A percentile compares a stretch with the other conserved stretches of the same genome.
These are phyloP conservation scores for Phytopythium helicoides DNA, from an alignment of 352 stramenopile species.

Conservation along the genomic window DNA sequence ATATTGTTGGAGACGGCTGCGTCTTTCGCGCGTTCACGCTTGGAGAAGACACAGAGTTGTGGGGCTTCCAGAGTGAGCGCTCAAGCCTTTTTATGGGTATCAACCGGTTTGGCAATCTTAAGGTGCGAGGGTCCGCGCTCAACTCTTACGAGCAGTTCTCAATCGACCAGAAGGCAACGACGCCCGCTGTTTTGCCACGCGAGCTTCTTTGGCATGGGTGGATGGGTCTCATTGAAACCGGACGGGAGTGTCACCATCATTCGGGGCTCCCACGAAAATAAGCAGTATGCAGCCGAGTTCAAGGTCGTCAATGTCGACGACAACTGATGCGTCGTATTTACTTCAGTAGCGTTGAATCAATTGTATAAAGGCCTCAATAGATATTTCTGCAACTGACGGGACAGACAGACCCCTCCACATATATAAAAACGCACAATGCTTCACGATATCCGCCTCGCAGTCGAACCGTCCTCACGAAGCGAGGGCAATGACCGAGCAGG, in stretches of 20 bases:
- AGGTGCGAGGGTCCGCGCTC: slow-evolving; percentile 53
- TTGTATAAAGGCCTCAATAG: not conserved
- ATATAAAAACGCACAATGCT: too few relatives aligned
- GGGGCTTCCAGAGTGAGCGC: slow-evolving; percentile 75
- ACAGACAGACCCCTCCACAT: too few relatives aligned
- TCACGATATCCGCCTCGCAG: not conserved
- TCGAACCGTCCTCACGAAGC: not conserved
- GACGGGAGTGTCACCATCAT: slow-evolving; percentile 45
- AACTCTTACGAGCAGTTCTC: slow-evolving; percentile 80
- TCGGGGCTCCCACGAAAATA: slow-evolving; percentile 65
- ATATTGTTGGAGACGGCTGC: slow-evolving; percentile 58
- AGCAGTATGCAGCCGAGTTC: slow-evolving; percentile 49
- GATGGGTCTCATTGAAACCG: slow-evolving; percentile 41
- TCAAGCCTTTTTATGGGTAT: slow-evolving; percentile 67
- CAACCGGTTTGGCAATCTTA: slow-evolving; percentile 67
- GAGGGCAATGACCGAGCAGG: not conserved
- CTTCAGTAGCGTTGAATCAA: too few relatives aligned
- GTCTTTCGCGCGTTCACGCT: slow-evolving; percentile 74
- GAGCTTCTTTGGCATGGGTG: slow-evolving; percentile 72
- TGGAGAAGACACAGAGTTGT: slow-evolving; percentile 72
- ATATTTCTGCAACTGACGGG: too few relatives aligned
- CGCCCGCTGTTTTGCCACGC: slow-evolving; percentile 60
- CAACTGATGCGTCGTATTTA: not conserved
- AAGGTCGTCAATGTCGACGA: slow-evolving; percentile 52
- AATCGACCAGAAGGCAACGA: slow-evolving; percentile 48